A percentile compares a stretch with the other conserved stretches of the same genome.
These are phyloP conservation scores for Chaetomium globosum DNA, from an alignment of 2,329 filamentous ascomycete genomes.

Conservation along the genomic window DNA sequence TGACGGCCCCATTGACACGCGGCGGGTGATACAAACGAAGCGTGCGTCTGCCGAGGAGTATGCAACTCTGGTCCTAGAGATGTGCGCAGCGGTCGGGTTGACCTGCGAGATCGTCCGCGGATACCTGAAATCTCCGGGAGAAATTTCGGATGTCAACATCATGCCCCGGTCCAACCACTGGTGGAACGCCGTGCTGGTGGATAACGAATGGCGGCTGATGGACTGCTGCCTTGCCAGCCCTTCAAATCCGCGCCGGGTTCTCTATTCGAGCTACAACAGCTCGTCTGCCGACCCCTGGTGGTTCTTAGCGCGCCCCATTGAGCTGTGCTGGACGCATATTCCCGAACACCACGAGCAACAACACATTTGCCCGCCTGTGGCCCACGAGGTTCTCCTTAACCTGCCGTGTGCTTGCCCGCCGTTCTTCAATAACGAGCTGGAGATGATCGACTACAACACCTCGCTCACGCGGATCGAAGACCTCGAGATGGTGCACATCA, in stretches of 20 bases:
- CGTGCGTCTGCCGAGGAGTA: conserved; percentile 88
- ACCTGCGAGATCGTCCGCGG: conserved; percentile 85
- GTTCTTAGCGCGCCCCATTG: conserved; percentile 85
- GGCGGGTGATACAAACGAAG: conserved; percentile 80
- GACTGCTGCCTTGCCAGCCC: conserved; percentile 91
- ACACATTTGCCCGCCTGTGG: conserved; percentile 86
- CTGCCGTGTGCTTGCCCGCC: conserved; percentile 83
- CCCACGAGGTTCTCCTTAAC: conserved; percentile 81
- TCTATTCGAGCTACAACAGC: conserved; percentile 73
- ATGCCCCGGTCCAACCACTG: conserved; percentile 91
- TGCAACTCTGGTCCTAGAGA: conserved; percentile 82
- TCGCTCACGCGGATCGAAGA: conserved; percentile 83
- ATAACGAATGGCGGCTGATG: conserved; percentile 95
- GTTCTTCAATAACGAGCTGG: conserved; percentile 80
- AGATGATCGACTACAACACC: conserved; percentile 89
- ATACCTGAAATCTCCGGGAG: conserved; percentile 88
- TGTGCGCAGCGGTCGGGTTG: conserved; percentile 88
- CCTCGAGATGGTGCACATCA: conserved; percentile 88
- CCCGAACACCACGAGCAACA: conserved; percentile 86
- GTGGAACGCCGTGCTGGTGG: conserved; percentile 94
- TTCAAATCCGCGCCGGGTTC: conserved; percentile 77
- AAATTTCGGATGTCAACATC: conserved; percentile 75
- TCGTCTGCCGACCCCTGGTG: conserved; percentile 83
- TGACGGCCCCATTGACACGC: conserved; percentile 79
- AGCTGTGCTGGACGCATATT: conserved; percentile 95